A percentile compares a stretch with the other conserved stretches of the same genome.
phyloP scores from a whole-genome alignment of 83 land plant species.

The Thuja plicata region DNA sequence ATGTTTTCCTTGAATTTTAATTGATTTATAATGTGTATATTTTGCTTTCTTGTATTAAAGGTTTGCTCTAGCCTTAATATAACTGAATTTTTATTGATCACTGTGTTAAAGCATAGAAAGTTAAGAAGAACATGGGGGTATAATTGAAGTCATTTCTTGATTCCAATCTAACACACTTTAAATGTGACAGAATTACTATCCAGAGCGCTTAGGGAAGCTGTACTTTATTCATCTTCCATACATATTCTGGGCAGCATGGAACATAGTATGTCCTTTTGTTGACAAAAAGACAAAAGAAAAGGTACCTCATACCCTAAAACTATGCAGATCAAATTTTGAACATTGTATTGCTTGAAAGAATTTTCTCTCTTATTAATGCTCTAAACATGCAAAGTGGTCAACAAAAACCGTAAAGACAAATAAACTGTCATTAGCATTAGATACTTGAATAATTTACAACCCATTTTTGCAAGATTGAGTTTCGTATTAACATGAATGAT shows the following conservation, averaged over 20 bases:
- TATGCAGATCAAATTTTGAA: background rate
- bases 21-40: background rate
- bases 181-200: slow-evolving; percentile 14
- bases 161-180: background rate
- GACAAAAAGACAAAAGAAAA: slow-evolving; percentile 8
- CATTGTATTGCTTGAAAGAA: background rate
- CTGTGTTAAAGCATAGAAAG: background rate
- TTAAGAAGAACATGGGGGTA: background rate
- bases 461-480: background rate
- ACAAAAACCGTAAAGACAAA: background rate
- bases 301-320: background rate
- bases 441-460: background rate
- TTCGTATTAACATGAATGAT: background rate
- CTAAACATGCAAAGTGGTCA: too few relatives aligned
- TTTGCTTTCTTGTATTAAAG: background rate
- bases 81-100: too few relatives aligned
- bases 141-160: background rate
- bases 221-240: slow-evolving; percentile 15
- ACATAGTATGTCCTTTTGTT: slow-evolving; percentile 1
- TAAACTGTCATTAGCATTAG: background rate
- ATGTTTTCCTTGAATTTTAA: background rate
- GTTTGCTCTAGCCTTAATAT: background rate
- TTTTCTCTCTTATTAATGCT: background rate
- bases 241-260: slow-evolving; percentile 18
- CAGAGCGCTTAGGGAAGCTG: slow-evolving; percentile 12